Evolutionary conservation across 2,329 filamentous ascomycete genomes (phyloP).

Genomic region (Coniochaeta ligniaria): DNA sequence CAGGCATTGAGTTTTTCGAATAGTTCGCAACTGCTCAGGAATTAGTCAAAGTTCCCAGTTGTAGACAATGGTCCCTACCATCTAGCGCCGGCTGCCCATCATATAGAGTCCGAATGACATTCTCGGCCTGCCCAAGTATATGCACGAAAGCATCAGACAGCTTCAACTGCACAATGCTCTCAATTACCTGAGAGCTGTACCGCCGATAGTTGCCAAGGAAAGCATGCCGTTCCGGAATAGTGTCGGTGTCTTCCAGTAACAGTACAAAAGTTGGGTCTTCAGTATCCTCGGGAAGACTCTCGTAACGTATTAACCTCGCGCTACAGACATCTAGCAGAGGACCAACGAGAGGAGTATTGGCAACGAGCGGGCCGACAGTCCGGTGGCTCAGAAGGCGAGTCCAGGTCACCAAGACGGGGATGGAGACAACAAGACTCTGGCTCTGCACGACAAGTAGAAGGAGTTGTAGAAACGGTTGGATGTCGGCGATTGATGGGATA

Average conservation of each 20-base stretch:
- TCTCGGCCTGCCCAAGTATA: conserved; percentile 74
- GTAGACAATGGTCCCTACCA: conserved; percentile 33
- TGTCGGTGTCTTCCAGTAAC: conserved; percentile 90
- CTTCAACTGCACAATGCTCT: conserved; percentile 74
- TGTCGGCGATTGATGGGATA: conserved; percentile 56
- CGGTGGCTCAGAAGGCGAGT: conserved; percentile 70
- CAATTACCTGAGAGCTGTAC: conserved; percentile 82
- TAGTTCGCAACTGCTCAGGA: conserved; percentile 43
- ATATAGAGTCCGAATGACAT: conserved; percentile 68
- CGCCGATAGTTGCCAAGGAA: conserved; percentile 94
- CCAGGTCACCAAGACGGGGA: conserved; percentile 87
- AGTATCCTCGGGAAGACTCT: conserved; percentile 74
- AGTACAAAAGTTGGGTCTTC: conserved; percentile 75
- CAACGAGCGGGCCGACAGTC: conserved; percentile 56
- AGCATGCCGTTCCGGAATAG: conserved; percentile 84
- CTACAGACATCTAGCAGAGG: conserved; percentile 78
- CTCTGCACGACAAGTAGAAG: conserved; percentile 74
- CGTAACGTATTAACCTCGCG: conserved; percentile 77
- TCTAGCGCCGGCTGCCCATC: conserved; percentile 61
- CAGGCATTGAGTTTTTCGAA: conserved; percentile 62
- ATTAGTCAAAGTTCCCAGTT: background rate
- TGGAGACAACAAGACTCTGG: conserved; percentile 85
- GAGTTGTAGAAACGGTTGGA: conserved; percentile 71
- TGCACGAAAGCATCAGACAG: conserved; percentile 81
- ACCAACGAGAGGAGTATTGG: conserved; percentile 60